These are phyloP conservation scores for Psilocybe subaeruginosa DNA, from an alignment of 768 basidiomycete genomes.

Conservation along the genomic window DNA sequence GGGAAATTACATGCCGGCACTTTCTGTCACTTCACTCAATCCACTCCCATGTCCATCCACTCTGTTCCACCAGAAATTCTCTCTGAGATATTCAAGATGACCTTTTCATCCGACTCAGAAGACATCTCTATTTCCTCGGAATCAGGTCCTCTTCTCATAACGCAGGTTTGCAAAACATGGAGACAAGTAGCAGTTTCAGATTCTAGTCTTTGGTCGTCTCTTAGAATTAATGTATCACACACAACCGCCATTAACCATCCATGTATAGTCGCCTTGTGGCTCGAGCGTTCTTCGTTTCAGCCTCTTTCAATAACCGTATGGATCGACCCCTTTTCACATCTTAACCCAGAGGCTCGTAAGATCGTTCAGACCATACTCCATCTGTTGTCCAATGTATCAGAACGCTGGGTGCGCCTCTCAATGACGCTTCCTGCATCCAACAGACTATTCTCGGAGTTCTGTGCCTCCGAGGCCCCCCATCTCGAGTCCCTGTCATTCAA, in stretches of 20 bases:
- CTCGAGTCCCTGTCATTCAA: slow-evolving; percentile 21
- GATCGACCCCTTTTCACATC: slow-evolving; percentile 13
- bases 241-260: neutral
- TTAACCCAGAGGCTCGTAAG: neutral
- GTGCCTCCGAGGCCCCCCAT: slow-evolving; percentile 11
- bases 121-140: slow-evolving; percentile 11
- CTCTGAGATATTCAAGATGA: slow-evolving; percentile 12
- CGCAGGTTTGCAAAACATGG: slow-evolving; percentile 19
- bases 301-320: slow-evolving; percentile 18
- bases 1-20: neutral
- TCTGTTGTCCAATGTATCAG: slow-evolving; percentile 11
- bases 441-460: slow-evolving; percentile 14
- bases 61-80: slow-evolving; percentile 17
- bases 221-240: slow-evolving; percentile 5
- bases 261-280: slow-evolving; percentile 13
- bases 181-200: slow-evolving; percentile 12
- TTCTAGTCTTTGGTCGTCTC: slow-evolving; percentile 17
- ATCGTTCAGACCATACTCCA: slow-evolving; percentile 10
- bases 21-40: neutral
- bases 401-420: slow-evolving; percentile 21
- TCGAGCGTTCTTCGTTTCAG: slow-evolving; percentile 17
- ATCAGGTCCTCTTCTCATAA: slow-evolving; percentile 13
- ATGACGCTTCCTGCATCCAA: slow-evolving; percentile 23
- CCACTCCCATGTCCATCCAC: slow-evolving; percentile 14
- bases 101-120: neutral